Evolutionary conservation across 2,329 filamentous ascomycete genomes (phyloP), one percentile per base, ranked within the genome.

Genomic region (Penicillium sp.): DNA sequence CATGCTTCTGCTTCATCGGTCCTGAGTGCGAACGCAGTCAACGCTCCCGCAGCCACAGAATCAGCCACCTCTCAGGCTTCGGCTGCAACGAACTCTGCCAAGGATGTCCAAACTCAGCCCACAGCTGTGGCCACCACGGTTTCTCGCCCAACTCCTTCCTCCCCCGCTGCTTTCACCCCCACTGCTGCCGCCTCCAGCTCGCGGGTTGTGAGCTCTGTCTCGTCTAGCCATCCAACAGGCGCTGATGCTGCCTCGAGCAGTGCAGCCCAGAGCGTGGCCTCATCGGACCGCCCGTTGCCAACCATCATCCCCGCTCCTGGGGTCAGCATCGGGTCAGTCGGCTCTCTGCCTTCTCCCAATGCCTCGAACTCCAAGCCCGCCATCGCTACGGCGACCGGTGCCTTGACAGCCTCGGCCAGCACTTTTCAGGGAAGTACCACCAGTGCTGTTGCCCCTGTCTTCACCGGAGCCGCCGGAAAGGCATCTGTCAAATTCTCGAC

Each of bases 381-480:
- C 36, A 56, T 59, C 31, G 55, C 55, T 3, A 24, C 40, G 11
- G 41, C 62, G 11, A 53, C 57, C 14, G 43, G 39, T 10, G 24
- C 24, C 16, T 46, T 49, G 4, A 27, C 54, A 1, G 50, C 58
- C 4, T 55, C 56, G 9, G 56, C 49, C 18, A 60, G 55, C 24
- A 11, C 31, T 35, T 36, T 39, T 35, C 31, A 49, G 16, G 52
- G 52, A 22, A 31, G 27, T 13, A 60, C 64, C 3, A 60, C 53
- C 9, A 65, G 67, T 4, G 62, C 62, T 5, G 41, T 51, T 6
- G 60, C 53, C 10, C 61, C 69, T 14, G 50, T 70, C 2, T 70
- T 70, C 57, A 72, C 69, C 3, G 67, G 65, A 5, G 62, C 61
- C 14, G 69, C 66, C 3, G 61, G 54, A 39, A 66, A 49, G 36